Conservation (phyloP, 352 stramenopile genomes). For the Globisporangium radiosum region DNA sequence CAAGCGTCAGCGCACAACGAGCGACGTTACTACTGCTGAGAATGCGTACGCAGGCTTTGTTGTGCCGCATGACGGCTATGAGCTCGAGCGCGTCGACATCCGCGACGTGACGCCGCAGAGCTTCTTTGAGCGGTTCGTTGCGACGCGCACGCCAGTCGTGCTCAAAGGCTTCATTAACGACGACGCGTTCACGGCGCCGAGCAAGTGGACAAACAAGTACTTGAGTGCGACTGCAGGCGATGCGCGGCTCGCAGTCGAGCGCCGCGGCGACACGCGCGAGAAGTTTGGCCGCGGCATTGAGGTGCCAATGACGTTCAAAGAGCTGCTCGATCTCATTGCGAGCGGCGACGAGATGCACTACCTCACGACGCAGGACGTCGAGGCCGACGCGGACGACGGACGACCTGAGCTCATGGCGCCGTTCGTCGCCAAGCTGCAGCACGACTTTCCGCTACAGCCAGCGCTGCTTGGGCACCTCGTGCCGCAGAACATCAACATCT, state of each 20-base stretch:
- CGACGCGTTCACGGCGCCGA: constrained; percentile 33
- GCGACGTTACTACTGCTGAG: constrained; percentile 12
- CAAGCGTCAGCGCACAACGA: constrained; percentile 38
- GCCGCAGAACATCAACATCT: constrained; percentile 95
- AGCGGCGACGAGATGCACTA: constrained; percentile 77
- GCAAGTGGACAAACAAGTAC: constrained; percentile 78
- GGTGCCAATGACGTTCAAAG: constrained; percentile 71
- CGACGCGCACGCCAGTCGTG: constrained; percentile 76
- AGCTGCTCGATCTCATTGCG: constrained; percentile 70
- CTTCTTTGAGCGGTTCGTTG: constrained; percentile 80
- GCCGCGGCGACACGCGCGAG: constrained; percentile 49
- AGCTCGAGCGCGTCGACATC: constrained; percentile 50
- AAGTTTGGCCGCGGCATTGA: constrained; percentile 86
- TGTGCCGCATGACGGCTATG: constrained; percentile 32
- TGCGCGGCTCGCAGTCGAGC: constrained; percentile 70
- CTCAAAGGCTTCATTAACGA: constrained; percentile 59
- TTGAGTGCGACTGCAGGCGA: constrained; percentile 54
- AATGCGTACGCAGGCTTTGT: constrained; percentile 64
- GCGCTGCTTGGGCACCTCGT: constrained; percentile 85
- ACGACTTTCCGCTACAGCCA: constrained; percentile 83
- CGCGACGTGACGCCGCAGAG: constrained; percentile 42
- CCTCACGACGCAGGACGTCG: constrained; percentile 88
- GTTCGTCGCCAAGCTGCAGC: constrained; percentile 68
- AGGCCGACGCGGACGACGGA: constrained; percentile 56
- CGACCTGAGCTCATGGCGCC: constrained; percentile 79